phyloP scores from a whole-genome alignment of 768 basidiomycete genomes.

The Leccinum pellstonianum region DNA sequence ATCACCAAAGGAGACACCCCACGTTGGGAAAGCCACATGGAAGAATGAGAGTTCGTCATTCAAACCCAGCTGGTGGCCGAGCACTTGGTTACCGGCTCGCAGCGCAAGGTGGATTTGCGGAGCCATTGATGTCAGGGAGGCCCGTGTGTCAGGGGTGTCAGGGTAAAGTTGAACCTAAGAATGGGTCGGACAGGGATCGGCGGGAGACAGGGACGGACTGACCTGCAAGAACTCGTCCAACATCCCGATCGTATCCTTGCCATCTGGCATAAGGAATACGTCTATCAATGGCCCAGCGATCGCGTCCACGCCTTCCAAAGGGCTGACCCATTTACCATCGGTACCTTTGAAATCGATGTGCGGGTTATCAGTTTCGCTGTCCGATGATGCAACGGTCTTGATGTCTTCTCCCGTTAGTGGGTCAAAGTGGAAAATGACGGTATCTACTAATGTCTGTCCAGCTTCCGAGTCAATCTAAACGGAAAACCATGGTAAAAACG shows the following conservation, averaged over 20 bases:
- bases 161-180: slow-evolving; percentile 66
- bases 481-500: background rate
- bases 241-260: slow-evolving; percentile 54
- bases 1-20: slow-evolving; percentile 57
- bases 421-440: slow-evolving; percentile 74
- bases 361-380: background rate
- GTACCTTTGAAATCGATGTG: slow-evolving; percentile 1
- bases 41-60: slow-evolving; percentile 43
- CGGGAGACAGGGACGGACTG: slow-evolving; percentile 12
- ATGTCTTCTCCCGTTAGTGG: slow-evolving; percentile 75
- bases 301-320: slow-evolving; percentile 59
- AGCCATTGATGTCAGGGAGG: slow-evolving; percentile 43
- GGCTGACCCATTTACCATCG: slow-evolving; percentile 26
- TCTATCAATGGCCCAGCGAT: slow-evolving; percentile 61
- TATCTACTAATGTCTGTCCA: slow-evolving; percentile 58
- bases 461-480: slow-evolving; percentile 7
- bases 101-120: slow-evolving; percentile 57
- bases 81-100: slow-evolving; percentile 46
- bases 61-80: slow-evolving; percentile 54
- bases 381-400: slow-evolving; percentile 25
- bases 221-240: slow-evolving; percentile 81
- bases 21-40: slow-evolving; percentile 58
- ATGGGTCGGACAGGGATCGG: background rate
- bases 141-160: slow-evolving; percentile 45
- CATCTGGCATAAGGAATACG: slow-evolving; percentile 49